Conservation (phyloP, 2,329 filamentous ascomycete genomes). For the Fusarium metavorans region DNA sequence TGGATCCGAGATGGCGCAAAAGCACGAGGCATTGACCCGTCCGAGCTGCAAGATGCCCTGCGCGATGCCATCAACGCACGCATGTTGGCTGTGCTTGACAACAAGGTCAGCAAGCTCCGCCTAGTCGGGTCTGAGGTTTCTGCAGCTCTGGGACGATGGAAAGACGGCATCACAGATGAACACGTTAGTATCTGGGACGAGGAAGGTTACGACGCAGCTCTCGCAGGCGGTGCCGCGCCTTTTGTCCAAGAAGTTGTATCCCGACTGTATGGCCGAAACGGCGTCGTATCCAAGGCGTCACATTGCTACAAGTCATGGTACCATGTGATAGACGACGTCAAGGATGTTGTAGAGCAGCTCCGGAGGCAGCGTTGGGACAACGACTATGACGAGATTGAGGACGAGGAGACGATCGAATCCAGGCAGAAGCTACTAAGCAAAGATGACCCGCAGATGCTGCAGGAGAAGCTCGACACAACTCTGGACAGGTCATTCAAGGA, state of each 20-base stretch:
- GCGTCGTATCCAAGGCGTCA: conserved; percentile 71
- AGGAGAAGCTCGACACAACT: conserved; percentile 68
- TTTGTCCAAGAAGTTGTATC: conserved; percentile 79
- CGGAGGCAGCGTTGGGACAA: conserved; percentile 80
- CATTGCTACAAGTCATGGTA: conserved; percentile 79
- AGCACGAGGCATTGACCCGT: conserved; percentile 74
- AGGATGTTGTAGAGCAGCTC: conserved; percentile 72
- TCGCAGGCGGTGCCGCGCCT: conserved; percentile 71
- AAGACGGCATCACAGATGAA: conserved; percentile 62
- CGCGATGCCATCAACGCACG: conserved; percentile 77
- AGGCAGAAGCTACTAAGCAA: conserved; percentile 76
- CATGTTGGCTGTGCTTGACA: conserved; percentile 71
- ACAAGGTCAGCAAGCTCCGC: conserved; percentile 73
- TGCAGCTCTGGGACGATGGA: conserved; percentile 71
- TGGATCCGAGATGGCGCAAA: conserved; percentile 79
- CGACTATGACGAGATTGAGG: conserved; percentile 78
- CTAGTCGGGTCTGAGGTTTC: conserved; percentile 74
- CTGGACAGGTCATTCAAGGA: conserved; percentile 68
- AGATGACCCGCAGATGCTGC: conserved; percentile 75
- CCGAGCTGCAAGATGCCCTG: conserved; percentile 75
- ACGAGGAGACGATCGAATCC: conserved; percentile 76
- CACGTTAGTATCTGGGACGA: conserved; percentile 75
- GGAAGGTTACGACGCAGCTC: conserved; percentile 72
- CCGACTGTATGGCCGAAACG: conserved; percentile 78
- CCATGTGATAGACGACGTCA: conserved; percentile 76